Conservation (phyloP, 768 basidiomycete species). For the Agrocybe praecox region DNA sequence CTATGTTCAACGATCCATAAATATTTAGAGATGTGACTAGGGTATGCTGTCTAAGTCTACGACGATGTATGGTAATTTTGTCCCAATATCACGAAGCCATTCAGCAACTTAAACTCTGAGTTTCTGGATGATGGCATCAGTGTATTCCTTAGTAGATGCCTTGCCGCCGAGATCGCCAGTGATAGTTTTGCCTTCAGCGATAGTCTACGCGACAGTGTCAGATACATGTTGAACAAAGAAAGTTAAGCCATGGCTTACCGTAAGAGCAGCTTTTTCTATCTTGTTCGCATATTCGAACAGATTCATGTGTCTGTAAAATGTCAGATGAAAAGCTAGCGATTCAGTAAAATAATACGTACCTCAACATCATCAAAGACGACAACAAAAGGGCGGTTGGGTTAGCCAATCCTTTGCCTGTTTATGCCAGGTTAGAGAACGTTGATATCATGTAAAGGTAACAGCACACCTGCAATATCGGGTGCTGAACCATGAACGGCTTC, state of each 20-base stretch:
- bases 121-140: slow-evolving; percentile 82
- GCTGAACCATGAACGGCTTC: slow-evolving; percentile 99
- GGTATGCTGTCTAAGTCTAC: slow-evolving; percentile 7
- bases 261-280: slow-evolving; percentile 91
- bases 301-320: slow-evolving; percentile 81
- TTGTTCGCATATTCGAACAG: slow-evolving; percentile 79
- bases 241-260: slow-evolving; percentile 53
- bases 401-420: slow-evolving; percentile 82
- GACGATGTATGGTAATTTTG: slow-evolving; percentile 15
- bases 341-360: slow-evolving; percentile 47
- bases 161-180: slow-evolving; percentile 97
- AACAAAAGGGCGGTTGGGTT: slow-evolving; percentile 99
- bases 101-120: slow-evolving; percentile 38
- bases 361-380: slow-evolving; percentile 97
- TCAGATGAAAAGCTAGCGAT: neutral
- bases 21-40: slow-evolving; percentile 1
- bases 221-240: neutral
- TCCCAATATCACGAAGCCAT: slow-evolving; percentile 17
- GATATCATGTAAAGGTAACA: neutral
- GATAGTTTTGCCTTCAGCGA: slow-evolving; percentile 94
- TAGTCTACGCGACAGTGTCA: slow-evolving; percentile 60
- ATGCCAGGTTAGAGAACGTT: slow-evolving; percentile 7
- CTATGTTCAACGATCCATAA: neutral
- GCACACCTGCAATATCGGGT: slow-evolving; percentile 93
- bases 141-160: slow-evolving; percentile 88